phyloP scores from a whole-genome alignment of 176 grass and related monocot species.

The Panicum miliaceum region DNA sequence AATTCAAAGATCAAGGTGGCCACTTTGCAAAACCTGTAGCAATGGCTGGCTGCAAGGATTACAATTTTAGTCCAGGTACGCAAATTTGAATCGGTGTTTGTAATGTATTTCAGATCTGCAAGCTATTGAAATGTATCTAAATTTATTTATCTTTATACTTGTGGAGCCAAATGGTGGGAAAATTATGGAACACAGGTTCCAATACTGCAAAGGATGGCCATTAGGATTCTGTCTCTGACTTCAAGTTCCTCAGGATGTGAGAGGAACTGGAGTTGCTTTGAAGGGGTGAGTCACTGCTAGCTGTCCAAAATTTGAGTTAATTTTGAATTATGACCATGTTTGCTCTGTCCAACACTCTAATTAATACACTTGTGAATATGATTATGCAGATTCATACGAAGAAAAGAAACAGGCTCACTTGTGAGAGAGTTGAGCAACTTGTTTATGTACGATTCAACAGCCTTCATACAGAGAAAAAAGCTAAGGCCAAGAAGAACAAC shows the following conservation, averaged over 20 bases:
- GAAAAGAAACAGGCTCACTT: neutral
- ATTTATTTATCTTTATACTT: neutral
- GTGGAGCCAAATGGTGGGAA: neutral
- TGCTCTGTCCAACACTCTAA: too few species aligned
- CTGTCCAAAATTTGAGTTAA: neutral
- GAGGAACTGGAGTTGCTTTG: neutral
- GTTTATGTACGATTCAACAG: neutral
- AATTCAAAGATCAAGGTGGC: neutral
- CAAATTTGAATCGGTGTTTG: too few species aligned
- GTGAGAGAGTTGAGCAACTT: neutral
- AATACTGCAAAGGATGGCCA: neutral
- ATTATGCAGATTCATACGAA: slow-evolving; percentile 7
- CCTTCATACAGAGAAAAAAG: neutral
- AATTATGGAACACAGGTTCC: neutral
- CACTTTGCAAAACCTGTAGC: too few species aligned
- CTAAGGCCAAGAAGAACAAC: neutral
- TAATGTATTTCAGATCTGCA: too few species aligned
- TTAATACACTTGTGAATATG: neutral
- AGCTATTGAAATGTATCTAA: neutral
- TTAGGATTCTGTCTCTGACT: neutral
- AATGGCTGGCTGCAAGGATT: too few species aligned
- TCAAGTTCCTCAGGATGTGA: neutral
- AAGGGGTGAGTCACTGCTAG: too few species aligned
- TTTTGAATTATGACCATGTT: too few species aligned
- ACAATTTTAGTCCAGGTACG: too few species aligned